Evolutionary conservation across 495 filamentous ascomycete genomes (phyloP), one percentile per base, ranked within the genome.

Genomic region (Gamarada debralockiae): DNA sequence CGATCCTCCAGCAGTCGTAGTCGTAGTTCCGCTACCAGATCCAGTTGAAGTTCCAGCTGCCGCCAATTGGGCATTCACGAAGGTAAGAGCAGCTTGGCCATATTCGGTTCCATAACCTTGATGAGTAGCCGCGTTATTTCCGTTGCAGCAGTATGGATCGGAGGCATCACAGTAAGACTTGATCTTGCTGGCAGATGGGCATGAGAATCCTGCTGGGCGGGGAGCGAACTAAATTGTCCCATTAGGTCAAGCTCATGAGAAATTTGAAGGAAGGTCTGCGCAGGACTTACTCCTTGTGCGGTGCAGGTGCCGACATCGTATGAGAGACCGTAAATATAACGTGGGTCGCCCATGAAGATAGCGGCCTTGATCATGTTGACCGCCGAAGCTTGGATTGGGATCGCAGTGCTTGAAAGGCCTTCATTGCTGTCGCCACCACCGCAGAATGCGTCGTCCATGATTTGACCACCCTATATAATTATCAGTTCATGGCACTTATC

Each of bases 61-160:
- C 1, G 48, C 1, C 9, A 82, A 48, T 53, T 77, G 76, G 56
- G 59, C 63, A 60, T 76, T 76, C 56, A 81, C 67, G 46, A 85
- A 85, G 7, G 67, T 56, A 4, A 83, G 59, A 7, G 81, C 81
- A 55, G 73, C 68, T 42, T 71, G 59, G n/a, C 81, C 81, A 61
- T 85, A 85, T 58, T 79, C 74, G 46, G 61, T 63, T 29, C 74
- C 79, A 55, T 85, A 85, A 10, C 75, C 72, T 63, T 82, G 73
- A 63, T 84, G 81, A 5, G 73, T 73, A 49, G 70, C 70, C 5
- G 70, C 70, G 57, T 83, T 67, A 64, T 65, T 82, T 47, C 81
- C 81, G 41, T 74, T 82, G 70, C 79, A 83, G 72, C 81, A 85
- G 65, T 82, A 83, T 9, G 81, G 81, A 63, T 85, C 81, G 4